Evolutionary conservation across 495 filamentous ascomycete species (phyloP), one percentile per base, ranked within the genome.

Genomic region (Penicillium bovifimosum): DNA sequence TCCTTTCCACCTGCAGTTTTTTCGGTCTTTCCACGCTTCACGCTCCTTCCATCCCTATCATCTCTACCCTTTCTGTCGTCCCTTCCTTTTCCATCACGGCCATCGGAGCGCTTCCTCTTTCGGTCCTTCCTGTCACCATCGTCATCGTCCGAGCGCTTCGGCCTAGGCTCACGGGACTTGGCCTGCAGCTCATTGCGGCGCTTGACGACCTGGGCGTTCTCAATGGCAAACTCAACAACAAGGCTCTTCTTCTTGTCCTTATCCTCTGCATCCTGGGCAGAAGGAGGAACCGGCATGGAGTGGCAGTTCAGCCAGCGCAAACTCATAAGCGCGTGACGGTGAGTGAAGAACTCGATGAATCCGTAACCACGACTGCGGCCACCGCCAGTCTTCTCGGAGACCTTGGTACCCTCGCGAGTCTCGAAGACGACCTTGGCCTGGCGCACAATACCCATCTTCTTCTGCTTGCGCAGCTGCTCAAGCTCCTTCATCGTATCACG

Each of bases 181-280:
- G 74, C 75, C 63, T 95, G 86, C 18, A 77, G 75, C 54, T 91
- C 87, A 55, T 78, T 82, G 20, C 93, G 74, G 50, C 93, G 76
- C 51, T 79, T 75, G 32, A 99, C 87, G 5, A 99, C 93, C 60
- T 96, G 89, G 6, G 89, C 91, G 59, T 99, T 99, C 69, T 99
- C 93, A 64, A 99, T 96, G 10, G 93, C 92, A 72, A 99, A 99
- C 65, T 99, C 93, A 32, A 91, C 92, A 67, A 99, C 88, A 42
- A 97, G 68, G 11, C 91, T 76, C 68, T 87, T 88, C 67, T 83
- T 87, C 64, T 75, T 79, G 44, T 86, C 84, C 50, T 76, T 64
- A 24, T 70, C 56, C 14, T 79, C 79, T 8, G 45, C 17, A 18
- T 67, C 66, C 7, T 70, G 46, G 7, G 44, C 58, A 35, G 56